Evolutionary conservation across 352 stramenopile genomes (phyloP).

Genomic region (Phytophthora meadii): DNA sequence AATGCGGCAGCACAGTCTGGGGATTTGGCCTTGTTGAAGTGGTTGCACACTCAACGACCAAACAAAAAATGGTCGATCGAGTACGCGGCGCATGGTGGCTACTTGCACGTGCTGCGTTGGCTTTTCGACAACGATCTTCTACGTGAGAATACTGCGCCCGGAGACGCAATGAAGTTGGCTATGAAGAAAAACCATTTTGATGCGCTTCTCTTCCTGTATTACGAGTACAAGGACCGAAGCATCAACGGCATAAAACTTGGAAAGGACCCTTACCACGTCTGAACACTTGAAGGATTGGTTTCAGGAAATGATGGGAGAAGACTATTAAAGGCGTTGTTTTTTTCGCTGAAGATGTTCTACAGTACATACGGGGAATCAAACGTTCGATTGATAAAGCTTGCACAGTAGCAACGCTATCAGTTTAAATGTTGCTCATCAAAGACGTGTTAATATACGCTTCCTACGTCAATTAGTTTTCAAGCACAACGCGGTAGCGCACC

Average conservation of each 20-base stretch:
- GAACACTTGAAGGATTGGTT: background rate
- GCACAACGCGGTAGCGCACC: conserved; percentile 53
- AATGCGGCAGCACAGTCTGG: no score
- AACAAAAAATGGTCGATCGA: conserved; percentile 2
- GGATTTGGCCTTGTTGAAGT: conserved; percentile 8
- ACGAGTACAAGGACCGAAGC: background rate
- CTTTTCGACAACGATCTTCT: background rate
- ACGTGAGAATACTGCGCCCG: no score
- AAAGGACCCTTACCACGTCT: background rate
- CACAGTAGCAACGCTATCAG: no score
- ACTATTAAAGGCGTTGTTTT: no score
- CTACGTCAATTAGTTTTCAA: conserved; percentile 42
- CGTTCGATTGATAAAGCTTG: no score
- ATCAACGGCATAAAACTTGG: background rate
- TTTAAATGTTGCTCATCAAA: no score
- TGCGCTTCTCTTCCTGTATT: conserved; percentile 1
- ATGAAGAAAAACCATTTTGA: conserved; percentile 8
- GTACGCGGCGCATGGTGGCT: background rate
- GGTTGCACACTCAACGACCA: conserved; percentile 4
- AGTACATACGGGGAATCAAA: no score
- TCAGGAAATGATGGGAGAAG: background rate
- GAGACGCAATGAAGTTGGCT: background rate
- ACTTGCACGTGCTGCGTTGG: conserved; percentile 3
- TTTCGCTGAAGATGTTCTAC: no score
- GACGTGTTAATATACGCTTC: background rate